A percentile compares a stretch with the other conserved stretches of the same genome.
phyloP scores from a whole-genome alignment of 2,329 filamentous ascomycete genomes.

The Penicillium polonicum region DNA sequence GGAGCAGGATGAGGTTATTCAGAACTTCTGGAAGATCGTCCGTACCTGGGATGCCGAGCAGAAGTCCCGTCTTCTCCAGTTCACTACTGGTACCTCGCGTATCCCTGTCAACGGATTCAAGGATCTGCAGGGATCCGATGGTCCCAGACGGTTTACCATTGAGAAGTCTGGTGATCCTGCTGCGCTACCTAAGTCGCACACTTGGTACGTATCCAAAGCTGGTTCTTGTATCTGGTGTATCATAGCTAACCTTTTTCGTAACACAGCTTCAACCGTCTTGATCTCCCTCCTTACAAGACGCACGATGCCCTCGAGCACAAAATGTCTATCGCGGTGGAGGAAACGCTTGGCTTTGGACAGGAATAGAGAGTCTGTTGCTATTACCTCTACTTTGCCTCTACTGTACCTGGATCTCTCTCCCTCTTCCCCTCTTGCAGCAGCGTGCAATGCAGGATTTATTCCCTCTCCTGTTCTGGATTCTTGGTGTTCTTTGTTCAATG shows the following conservation, averaged over 20 bases:
- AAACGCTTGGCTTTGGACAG: conserved; percentile 98
- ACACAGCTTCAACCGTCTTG: conserved; percentile 91
- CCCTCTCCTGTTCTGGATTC: conserved; percentile 9
- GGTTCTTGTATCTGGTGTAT: background rate
- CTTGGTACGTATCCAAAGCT: conserved; percentile 68
- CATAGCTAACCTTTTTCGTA: conserved; percentile 22
- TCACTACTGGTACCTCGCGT: conserved; percentile 94
- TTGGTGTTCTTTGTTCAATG: conserved; percentile 12
- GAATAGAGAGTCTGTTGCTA: conserved; percentile 61
- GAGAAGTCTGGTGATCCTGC: conserved; percentile 91
- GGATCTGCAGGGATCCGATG: conserved; percentile 95
- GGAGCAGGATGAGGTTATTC: conserved; percentile 93
- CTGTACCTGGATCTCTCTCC: conserved; percentile 7
- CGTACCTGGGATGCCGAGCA: conserved; percentile 97
- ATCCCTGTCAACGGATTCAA: conserved; percentile 99
- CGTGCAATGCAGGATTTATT: conserved; percentile 9
- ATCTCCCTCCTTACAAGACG: conserved; percentile 89
- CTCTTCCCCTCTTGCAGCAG: conserved; percentile 1
- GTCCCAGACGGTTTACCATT: conserved; percentile 92
- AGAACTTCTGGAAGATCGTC: conserved; percentile 97
- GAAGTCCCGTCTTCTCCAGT: conserved; percentile 92
- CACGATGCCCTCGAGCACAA: conserved; percentile 83
- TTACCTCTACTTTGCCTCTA: conserved; percentile 5
- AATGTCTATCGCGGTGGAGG: conserved; percentile 93
- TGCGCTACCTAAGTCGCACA: conserved; percentile 94